A percentile compares a stretch with the other conserved stretches of the same genome.
Evolutionary conservation across 306 rosid species (phyloP).

Genomic region (Prinsepia uniflora): DNA sequence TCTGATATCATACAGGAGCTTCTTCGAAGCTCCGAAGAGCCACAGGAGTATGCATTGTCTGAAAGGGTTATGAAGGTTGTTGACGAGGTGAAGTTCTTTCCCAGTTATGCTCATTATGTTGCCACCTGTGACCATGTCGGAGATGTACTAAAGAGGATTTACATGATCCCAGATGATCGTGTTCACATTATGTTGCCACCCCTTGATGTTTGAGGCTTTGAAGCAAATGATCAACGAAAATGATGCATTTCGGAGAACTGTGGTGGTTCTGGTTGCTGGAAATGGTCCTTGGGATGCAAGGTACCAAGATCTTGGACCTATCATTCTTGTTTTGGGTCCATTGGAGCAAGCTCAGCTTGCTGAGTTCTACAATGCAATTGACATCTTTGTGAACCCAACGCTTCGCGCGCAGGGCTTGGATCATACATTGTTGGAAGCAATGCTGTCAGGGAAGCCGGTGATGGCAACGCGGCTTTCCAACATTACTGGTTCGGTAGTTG

Average conservation of each 20-base stretch:
- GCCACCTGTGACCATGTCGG: constrained; percentile 77
- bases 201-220: constrained; percentile 60
- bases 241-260: constrained; percentile 31
- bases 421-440: constrained; percentile 61
- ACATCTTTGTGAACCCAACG: constrained; percentile 52
- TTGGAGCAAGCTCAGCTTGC: constrained; percentile 55
- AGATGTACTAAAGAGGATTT: constrained; percentile 59
- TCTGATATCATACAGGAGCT: constrained; percentile 43
- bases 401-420: constrained; percentile 58
- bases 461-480: constrained; percentile 71
- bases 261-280: constrained; percentile 58
- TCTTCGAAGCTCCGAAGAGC: constrained; percentile 38
- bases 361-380: constrained; percentile 55
- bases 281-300: constrained; percentile 81
- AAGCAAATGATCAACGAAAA: constrained; percentile 46
- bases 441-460: constrained; percentile 56
- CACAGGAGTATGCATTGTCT: constrained; percentile 35
- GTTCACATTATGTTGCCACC: constrained; percentile 72
- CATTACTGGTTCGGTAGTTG: constrained; percentile 62
- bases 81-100: constrained; percentile 54
- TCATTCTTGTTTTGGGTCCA: constrained; percentile 53
- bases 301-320: constrained; percentile 48
- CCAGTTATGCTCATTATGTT: constrained; percentile 59
- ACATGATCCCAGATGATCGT: constrained; percentile 63
- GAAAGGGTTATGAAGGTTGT: constrained; percentile 54